phyloP scores from a whole-genome alignment of 1,284 basidiomycete species.

The Singerocomus inundabilis region DNA sequence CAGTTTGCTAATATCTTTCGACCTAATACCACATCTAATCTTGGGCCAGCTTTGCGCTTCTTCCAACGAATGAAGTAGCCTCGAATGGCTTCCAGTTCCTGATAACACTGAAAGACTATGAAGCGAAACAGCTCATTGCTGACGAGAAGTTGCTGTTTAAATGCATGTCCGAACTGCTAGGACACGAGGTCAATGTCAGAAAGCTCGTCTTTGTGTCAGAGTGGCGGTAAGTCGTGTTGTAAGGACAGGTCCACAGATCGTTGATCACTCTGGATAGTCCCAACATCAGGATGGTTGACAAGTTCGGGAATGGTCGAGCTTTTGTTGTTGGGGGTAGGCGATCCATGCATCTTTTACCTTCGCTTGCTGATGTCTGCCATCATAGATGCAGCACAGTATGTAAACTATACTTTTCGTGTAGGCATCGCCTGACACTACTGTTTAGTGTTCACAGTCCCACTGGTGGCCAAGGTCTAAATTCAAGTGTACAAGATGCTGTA shows the following conservation, averaged over 20 bases:
- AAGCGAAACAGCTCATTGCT: no score
- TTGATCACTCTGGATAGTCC: no score
- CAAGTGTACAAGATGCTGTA: slow-evolving; percentile 41
- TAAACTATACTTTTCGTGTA: no score
- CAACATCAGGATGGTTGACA: no score
- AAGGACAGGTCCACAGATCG: neutral
- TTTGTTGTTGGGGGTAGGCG: slow-evolving; percentile 37
- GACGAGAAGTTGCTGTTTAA: slow-evolving; percentile 16
- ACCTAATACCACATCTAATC: neutral
- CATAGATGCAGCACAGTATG: slow-evolving; percentile 6
- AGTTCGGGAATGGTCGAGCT: slow-evolving; percentile 32
- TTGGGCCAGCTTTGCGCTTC: slow-evolving; percentile 11
- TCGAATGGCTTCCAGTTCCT: slow-evolving; percentile 36
- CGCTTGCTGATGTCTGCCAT: slow-evolving; percentile 22
- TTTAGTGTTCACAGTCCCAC: slow-evolving; percentile 46
- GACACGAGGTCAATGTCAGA: slow-evolving; percentile 15
- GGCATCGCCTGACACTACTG: neutral
- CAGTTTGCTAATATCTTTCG: neutral
- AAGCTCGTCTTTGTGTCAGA: slow-evolving; percentile 14
- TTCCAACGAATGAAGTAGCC: slow-evolving; percentile 19
- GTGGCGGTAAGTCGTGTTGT: slow-evolving; percentile 24
- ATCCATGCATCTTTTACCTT: slow-evolving; percentile 17
- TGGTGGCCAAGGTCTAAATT: slow-evolving; percentile 46
- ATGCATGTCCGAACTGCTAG: slow-evolving; percentile 15
- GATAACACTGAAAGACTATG: slow-evolving; percentile 28